Base-by-base conservation (phyloP, 176 grass and related monocot genomes). In the Juncus effusus region DNA sequence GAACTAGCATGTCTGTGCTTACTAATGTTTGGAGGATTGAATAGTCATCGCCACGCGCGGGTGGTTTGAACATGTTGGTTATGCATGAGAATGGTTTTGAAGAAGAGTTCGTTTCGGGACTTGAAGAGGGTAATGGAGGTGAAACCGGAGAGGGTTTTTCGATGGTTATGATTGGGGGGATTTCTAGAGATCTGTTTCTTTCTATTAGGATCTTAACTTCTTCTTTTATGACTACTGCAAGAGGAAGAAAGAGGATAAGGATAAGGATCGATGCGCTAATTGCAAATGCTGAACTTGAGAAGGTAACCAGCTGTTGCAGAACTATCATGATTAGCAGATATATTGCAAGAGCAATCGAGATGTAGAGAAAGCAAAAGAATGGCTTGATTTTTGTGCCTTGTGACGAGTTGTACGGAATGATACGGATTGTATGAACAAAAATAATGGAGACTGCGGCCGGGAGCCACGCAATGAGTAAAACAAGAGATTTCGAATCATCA, bases 291-390 rank as follows among this genome's bases (percentile, higher is more conserved):
- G 28, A 5, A 13, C 70, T 76, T 0, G 85, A 78, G 61, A 95
- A 79, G 3, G 40, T 0, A 2, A 89, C 56, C 10, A 52, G 11
- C 7, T 76, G 41, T 72, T 83, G 65, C 36, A 89, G 54, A 36
- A 89, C 57, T 56, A 85, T 95, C 72, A 86, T 82, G 16, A 80
- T 53, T 38, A 95, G 70, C 1, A 95, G 79, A 64, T 78, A 89
- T 61, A 15, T 36, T 1, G 90, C 90, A 37, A 95, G 90, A 4
- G 67, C 79, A 63, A 89, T 80, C 60, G 90, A 89, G 61, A 95
- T 82, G 79, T 95, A 95, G 38, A 95, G 77, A 67, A 95, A 85
- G 79, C 76, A 83, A 75, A 75, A 95, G 90, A 95, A 95, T 0
- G 86, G 86, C 65, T 84, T 78, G 35, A 5, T 3, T 63, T 79